Percentiles rank a stretch among this genome's conserved stretches.
Conservation (phyloP, 2,329 filamentous ascomycete genomes). For the Clonostachys solani region DNA sequence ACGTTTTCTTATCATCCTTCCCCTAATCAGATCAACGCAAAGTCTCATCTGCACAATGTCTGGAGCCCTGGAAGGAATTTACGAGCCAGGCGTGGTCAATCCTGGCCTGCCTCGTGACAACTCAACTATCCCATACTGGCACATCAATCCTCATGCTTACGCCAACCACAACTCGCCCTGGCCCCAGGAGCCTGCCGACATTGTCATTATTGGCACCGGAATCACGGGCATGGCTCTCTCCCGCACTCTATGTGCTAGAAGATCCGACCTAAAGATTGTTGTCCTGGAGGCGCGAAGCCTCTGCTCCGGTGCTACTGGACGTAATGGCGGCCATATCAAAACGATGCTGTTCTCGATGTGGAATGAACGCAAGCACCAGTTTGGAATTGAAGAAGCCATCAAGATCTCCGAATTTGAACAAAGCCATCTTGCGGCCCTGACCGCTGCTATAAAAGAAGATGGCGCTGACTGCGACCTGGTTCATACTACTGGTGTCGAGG, state of each 20-base stretch:
- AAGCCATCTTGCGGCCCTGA: slow-evolving; percentile 4
- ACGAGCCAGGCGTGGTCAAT: slow-evolving; percentile 11
- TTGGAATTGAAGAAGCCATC: slow-evolving; percentile 6
- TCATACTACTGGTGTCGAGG: slow-evolving; percentile 4
- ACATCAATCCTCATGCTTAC: slow-evolving; percentile 1
- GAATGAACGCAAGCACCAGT: slow-evolving; percentile 5
- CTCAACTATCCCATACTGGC: slow-evolving; percentile 11
- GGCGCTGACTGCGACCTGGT: slow-evolving; percentile 6
- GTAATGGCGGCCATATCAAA: slow-evolving; percentile 14
- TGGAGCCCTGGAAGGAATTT: slow-evolving; percentile 9
- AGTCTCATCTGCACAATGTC: slow-evolving; percentile 5
- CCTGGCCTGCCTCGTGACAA: slow-evolving; percentile 9
- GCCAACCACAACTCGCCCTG: slow-evolving; percentile 8
- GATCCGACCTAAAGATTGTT: slow-evolving; percentile 6
- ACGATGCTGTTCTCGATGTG: slow-evolving; percentile 6
- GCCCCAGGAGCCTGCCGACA: slow-evolving; percentile 5
- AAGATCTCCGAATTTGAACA: slow-evolving; percentile 5
- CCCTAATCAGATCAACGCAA: too few species aligned
- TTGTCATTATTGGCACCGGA: slow-evolving; percentile 12
- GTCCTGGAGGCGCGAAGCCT: slow-evolving; percentile 10
- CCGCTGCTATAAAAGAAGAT: neutral
- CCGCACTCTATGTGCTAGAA: slow-evolving; percentile 5
- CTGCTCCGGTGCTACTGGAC: slow-evolving; percentile 13
- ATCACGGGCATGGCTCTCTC: slow-evolving; percentile 10
- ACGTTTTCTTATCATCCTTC: too few species aligned